A percentile compares a stretch with the other conserved stretches of the same genome.
Conservation (phyloP, 176 grass and related monocot species). For the Eragrostis nindensis region DNA sequence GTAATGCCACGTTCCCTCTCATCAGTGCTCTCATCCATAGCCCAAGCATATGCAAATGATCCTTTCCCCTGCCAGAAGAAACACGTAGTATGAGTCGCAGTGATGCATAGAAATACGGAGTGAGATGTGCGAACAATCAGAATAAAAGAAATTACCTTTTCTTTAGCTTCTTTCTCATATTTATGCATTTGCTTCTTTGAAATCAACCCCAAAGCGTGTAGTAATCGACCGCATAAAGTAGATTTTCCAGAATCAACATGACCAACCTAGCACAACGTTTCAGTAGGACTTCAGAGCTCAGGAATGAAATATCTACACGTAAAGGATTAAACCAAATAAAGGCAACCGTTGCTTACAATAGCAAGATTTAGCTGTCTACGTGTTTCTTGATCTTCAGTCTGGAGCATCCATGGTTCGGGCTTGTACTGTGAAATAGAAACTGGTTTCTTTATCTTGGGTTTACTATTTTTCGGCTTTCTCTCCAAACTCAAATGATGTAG, state of each 20-base stretch:
- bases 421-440: conserved; percentile 61
- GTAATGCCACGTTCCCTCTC: conserved; percentile 88
- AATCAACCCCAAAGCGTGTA: conserved; percentile 69
- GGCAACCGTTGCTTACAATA: conserved; percentile 58
- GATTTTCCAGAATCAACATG: conserved; percentile 98
- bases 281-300: conserved; percentile 1
- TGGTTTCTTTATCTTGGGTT: conserved; percentile 56
- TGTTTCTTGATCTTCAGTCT: conserved; percentile 48
- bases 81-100: conserved; percentile 8
- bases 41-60: conserved; percentile 96
- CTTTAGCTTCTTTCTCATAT: conserved; percentile 91
- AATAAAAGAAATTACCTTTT: conserved; percentile 60
- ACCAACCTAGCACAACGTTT: conserved; percentile 67
- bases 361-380: conserved; percentile 82
- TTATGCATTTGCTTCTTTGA: conserved; percentile 94
- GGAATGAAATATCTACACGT: conserved; percentile 5
- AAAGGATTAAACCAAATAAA: background rate
- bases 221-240: conserved; percentile 76
- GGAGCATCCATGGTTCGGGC: conserved; percentile 85
- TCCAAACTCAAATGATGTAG: conserved; percentile 66
- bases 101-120: background rate
- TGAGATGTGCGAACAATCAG: background rate
- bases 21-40: conserved; percentile 73
- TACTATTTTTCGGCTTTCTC: conserved; percentile 46
- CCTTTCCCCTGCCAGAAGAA: conserved; percentile 67